phyloP scores from a whole-genome alignment of 2,329 filamentous ascomycete species.

The Pseudogymnoascus sp. region DNA sequence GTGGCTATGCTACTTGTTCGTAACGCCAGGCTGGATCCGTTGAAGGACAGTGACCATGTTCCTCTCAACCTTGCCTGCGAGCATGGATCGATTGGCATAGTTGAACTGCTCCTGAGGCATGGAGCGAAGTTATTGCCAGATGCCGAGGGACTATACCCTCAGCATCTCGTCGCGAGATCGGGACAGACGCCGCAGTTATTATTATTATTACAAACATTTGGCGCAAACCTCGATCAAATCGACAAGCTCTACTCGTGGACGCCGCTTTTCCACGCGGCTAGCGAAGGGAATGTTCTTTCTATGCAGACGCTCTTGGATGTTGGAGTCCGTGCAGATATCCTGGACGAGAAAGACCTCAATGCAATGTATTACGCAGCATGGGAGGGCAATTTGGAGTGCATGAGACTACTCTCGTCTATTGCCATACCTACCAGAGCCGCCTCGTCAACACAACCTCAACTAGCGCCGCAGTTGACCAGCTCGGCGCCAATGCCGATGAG shows the following conservation, averaged over 20 bases:
- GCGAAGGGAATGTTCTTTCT: slow-evolving; percentile 88
- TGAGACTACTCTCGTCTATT: slow-evolving; percentile 68
- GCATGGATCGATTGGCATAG: slow-evolving; percentile 77
- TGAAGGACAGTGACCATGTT: slow-evolving; percentile 82
- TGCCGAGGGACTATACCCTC: slow-evolving; percentile 93
- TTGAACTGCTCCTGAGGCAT: slow-evolving; percentile 74
- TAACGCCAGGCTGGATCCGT: slow-evolving; percentile 78
- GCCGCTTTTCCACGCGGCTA: slow-evolving; percentile 89
- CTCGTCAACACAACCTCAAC: slow-evolving; percentile 25
- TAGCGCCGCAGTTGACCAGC: slow-evolving; percentile 26
- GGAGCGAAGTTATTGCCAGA: slow-evolving; percentile 82
- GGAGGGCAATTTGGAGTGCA: slow-evolving; percentile 93
- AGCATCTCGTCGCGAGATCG: slow-evolving; percentile 88
- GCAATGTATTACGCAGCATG: slow-evolving; percentile 98
- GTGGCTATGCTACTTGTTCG: slow-evolving; percentile 69
- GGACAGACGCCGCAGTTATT: slow-evolving; percentile 75
- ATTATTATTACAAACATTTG: slow-evolving; percentile 72
- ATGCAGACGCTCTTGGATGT: slow-evolving; percentile 73
- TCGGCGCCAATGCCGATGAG: slow-evolving; percentile 51
- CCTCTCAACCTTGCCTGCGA: slow-evolving; percentile 93
- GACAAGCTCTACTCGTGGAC: slow-evolving; percentile 99
- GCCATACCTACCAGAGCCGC: slow-evolving; percentile 21
- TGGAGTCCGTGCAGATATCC: slow-evolving; percentile 68
- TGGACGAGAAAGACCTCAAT: slow-evolving; percentile 87
- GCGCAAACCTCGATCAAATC: slow-evolving; percentile 81